Conservation (phyloP, 225 moss, liverwort and hornwort genomes). For the Bryum argenteum region DNA sequence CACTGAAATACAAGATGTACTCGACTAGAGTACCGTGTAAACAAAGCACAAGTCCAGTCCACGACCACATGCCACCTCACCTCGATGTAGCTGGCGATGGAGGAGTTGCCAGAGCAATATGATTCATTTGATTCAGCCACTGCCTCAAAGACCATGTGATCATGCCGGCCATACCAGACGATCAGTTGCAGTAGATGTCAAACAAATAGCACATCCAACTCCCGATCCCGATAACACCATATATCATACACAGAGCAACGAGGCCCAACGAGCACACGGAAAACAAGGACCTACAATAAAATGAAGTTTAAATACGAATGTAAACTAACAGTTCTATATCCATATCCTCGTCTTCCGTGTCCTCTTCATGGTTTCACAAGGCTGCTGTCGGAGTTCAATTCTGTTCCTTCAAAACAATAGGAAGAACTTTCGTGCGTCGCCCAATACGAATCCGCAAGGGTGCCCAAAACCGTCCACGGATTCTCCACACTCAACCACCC, state of each 20-base stretch:
- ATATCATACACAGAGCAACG: neutral
- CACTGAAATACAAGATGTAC: slow-evolving; percentile 24
- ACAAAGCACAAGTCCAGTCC: slow-evolving; percentile 32
- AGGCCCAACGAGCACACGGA: slow-evolving; percentile 7
- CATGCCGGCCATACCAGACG: slow-evolving; percentile 66
- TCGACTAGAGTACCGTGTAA: slow-evolving; percentile 17
- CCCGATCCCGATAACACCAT: neutral
- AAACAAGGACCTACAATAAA: slow-evolving; percentile 15
- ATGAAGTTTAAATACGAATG: neutral
- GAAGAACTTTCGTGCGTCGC: slow-evolving; percentile 9
- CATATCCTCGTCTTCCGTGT: slow-evolving; percentile 19
- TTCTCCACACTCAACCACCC: neutral
- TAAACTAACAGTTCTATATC: neutral
- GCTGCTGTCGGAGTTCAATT: slow-evolving; percentile 20
- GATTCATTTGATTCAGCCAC: slow-evolving; percentile 85
- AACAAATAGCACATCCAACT: slow-evolving; percentile 6
- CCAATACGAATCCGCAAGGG: slow-evolving; percentile 8
- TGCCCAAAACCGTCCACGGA: neutral
- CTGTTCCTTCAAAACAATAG: slow-evolving; percentile 13
- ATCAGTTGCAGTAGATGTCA: slow-evolving; percentile 21
- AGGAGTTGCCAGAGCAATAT: slow-evolving; percentile 92
- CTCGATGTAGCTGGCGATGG: slow-evolving; percentile 97
- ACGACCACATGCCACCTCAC: slow-evolving; percentile 45
- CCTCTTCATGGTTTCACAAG: slow-evolving; percentile 23
- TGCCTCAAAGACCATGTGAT: slow-evolving; percentile 88